Percentiles rank a stretch among this genome's conserved stretches.
phyloP scores from a whole-genome alignment of 768 basidiomycete genomes.

The Phlebiopsis flavidoalba region DNA sequence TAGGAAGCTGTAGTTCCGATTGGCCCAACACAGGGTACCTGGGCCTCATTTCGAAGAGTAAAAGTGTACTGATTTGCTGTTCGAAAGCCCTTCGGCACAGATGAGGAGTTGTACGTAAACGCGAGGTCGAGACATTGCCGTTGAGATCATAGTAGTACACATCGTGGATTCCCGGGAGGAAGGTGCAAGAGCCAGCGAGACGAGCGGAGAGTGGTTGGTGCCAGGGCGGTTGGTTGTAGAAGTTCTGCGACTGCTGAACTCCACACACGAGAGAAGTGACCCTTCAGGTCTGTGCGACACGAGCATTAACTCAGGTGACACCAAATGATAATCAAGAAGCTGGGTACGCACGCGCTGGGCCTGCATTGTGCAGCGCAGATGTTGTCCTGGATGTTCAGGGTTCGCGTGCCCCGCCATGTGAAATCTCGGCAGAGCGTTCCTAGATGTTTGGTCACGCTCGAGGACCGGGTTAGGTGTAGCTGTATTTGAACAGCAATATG shows the following conservation, averaged over 20 bases:
- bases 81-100: slow-evolving; percentile 53
- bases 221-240: slow-evolving; percentile 60
- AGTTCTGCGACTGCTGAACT: slow-evolving; percentile 75
- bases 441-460: slow-evolving; percentile 68
- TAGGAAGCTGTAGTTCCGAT: slow-evolving; percentile 97
- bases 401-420: slow-evolving; percentile 98
- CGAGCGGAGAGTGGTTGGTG: slow-evolving; percentile 68
- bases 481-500: slow-evolving; percentile 72
- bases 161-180: slow-evolving; percentile 71
- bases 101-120: slow-evolving; percentile 66
- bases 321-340: neutral
- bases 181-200: slow-evolving; percentile 74
- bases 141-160: slow-evolving; percentile 89
- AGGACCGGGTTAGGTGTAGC: slow-evolving; percentile 78
- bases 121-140: slow-evolving; percentile 96
- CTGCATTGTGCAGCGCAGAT: slow-evolving; percentile 83
- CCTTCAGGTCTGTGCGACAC: slow-evolving; percentile 71
- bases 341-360: slow-evolving; percentile 67
- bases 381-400: slow-evolving; percentile 87
- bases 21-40: slow-evolving; percentile 93
- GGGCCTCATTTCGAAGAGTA: slow-evolving; percentile 75
- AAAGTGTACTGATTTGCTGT: slow-evolving; percentile 53
- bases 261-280: slow-evolving; percentile 92
- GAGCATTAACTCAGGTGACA: neutral
- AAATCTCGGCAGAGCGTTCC: slow-evolving; percentile 80